Percentiles rank a stretch among this genome's conserved stretches.
Evolutionary conservation across 352 stramenopile genomes (phyloP).

Genomic region (Blastocystis sp.): DNA sequence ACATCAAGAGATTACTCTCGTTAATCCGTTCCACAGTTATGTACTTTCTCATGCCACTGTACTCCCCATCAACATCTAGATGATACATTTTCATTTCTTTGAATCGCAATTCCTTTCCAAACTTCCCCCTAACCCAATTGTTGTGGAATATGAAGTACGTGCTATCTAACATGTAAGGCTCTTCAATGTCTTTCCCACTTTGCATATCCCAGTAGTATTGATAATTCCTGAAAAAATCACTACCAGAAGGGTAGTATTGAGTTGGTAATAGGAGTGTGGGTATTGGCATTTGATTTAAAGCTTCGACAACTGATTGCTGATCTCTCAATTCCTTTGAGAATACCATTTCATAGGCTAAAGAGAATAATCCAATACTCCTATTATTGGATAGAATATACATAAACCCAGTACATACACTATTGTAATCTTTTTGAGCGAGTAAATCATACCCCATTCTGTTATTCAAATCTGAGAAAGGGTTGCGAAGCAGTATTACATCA

Average conservation of each 20-base stretch:
- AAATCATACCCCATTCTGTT: background rate
- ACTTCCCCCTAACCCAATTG: background rate
- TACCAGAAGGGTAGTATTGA: background rate
- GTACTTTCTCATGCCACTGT: background rate
- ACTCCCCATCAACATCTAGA: slow-evolving; percentile 1
- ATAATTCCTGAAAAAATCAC: background rate
- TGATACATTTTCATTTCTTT: slow-evolving; percentile 6
- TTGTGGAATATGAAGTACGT: background rate
- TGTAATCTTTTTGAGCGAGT: background rate
- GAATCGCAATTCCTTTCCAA: background rate
- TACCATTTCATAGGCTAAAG: background rate
- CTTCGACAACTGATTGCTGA: background rate
- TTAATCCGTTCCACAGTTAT: background rate
- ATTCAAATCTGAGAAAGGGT: background rate
- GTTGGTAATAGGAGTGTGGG: background rate
- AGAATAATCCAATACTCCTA: background rate
- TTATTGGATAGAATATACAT: background rate
- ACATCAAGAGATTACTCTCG: background rate
- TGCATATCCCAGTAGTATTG: background rate
- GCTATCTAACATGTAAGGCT: background rate
- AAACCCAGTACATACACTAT: background rate
- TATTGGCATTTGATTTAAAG: background rate
- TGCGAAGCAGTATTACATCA: background rate
- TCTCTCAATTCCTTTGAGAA: background rate
- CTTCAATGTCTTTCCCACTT: background rate